phyloP scores from a whole-genome alignment of 208 protist genomes.

The Novymonas esmeraldas region DNA sequence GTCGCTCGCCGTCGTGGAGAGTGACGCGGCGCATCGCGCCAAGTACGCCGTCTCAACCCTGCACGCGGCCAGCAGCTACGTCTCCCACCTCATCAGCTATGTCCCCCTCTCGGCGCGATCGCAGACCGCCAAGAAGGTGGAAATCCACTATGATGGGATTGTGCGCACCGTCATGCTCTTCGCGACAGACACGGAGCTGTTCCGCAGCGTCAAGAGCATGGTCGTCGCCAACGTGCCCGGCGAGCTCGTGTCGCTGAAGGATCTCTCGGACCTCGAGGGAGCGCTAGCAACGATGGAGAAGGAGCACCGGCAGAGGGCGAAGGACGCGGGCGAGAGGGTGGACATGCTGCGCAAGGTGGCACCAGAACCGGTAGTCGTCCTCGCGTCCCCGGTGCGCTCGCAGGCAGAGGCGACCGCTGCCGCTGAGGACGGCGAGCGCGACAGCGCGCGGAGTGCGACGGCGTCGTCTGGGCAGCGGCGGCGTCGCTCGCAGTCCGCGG shows the following conservation, averaged over 20 bases:
- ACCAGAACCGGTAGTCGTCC: slow-evolving; percentile 18
- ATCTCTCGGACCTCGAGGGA: slow-evolving; percentile 47
- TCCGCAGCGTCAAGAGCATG: slow-evolving; percentile 42
- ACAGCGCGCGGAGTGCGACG: neutral
- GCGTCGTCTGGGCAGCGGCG: slow-evolving; percentile 3
- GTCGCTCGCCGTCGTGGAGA: slow-evolving; percentile 59
- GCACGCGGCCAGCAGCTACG: slow-evolving; percentile 54
- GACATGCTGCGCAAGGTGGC: slow-evolving; percentile 63
- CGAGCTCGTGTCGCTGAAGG: slow-evolving; percentile 36
- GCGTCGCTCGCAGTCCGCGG: slow-evolving; percentile 5
- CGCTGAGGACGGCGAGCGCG: neutral
- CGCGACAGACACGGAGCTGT: slow-evolving; percentile 24
- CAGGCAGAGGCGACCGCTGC: too few species aligned
- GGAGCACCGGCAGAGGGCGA: slow-evolving; percentile 43
- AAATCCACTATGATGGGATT: slow-evolving; percentile 53
- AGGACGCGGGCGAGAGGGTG: slow-evolving; percentile 51
- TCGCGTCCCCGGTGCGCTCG: neutral
- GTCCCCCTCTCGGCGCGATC: slow-evolving; percentile 56
- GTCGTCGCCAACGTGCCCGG: slow-evolving; percentile 20
- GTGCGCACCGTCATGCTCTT: slow-evolving; percentile 51
- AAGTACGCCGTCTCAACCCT: slow-evolving; percentile 64
- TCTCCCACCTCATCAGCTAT: slow-evolving; percentile 63
- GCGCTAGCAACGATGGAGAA: slow-evolving; percentile 49
- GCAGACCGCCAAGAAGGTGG: slow-evolving; percentile 35
- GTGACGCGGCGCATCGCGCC: slow-evolving; percentile 19